phyloP scores from a whole-genome alignment of 495 filamentous ascomycete genomes.

The Staphylotrichum tortipilum region DNA sequence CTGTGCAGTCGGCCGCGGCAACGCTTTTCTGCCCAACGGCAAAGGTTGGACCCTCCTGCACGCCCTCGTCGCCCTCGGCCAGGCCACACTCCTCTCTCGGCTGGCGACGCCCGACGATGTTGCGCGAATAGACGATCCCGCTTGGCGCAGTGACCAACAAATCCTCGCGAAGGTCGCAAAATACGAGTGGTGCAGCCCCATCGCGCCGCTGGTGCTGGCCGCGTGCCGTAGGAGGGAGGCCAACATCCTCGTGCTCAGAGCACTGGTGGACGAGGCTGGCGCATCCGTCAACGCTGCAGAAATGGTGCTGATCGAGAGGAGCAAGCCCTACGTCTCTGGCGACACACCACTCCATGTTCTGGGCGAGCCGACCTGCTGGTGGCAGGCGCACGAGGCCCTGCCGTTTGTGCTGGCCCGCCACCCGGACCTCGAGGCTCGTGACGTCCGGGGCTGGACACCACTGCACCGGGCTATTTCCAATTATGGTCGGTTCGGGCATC shows the following conservation, averaged over 20 bases:
- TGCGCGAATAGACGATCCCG: neutral
- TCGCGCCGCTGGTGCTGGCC: slow-evolving; percentile 23
- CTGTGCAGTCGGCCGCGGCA: neutral
- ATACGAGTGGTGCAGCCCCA: neutral
- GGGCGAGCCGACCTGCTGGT: slow-evolving; percentile 33
- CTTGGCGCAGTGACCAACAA: neutral
- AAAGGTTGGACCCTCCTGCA: slow-evolving; percentile 1
- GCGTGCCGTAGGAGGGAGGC: slow-evolving; percentile 27
- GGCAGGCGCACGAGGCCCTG: slow-evolving; percentile 34
- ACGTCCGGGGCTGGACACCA: slow-evolving; percentile 32
- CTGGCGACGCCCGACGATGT: slow-evolving; percentile 1
- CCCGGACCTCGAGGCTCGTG: slow-evolving; percentile 30
- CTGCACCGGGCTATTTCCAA: slow-evolving; percentile 31
- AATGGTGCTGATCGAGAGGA: neutral
- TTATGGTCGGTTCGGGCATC: slow-evolving; percentile 14
- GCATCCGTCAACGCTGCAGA: slow-evolving; percentile 24
- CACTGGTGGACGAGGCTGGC: slow-evolving; percentile 33
- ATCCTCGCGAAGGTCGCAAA: neutral
- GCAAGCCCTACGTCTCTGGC: neutral
- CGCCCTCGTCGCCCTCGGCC: neutral
- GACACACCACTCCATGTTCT: slow-evolving; percentile 32
- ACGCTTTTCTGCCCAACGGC: too few relatives aligned
- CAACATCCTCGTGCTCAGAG: slow-evolving; percentile 34
- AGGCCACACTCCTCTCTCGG: slow-evolving; percentile 3
- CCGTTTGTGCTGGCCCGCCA: slow-evolving; percentile 35